These are phyloP conservation scores for Suillus hirtellus DNA, from an alignment of 768 basidiomycete species.

Conservation along the genomic window DNA sequence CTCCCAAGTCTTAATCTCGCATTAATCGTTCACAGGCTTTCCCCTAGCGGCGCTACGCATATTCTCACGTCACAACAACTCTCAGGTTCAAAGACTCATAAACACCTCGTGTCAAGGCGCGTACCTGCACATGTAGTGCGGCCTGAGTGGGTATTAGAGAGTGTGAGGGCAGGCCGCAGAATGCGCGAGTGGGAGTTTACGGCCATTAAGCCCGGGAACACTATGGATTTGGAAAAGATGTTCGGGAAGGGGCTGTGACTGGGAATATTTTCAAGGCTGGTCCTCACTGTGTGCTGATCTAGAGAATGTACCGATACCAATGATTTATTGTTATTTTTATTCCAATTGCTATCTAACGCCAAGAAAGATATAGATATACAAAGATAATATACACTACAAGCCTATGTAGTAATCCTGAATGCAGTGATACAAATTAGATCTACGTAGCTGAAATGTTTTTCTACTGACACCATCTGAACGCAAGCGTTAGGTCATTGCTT, in stretches of 20 bases:
- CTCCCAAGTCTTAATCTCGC: neutral
- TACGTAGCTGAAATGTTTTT: neutral
- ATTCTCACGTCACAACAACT: slow-evolving; percentile 74
- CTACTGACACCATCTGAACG: neutral
- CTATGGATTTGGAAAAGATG: slow-evolving; percentile 42
- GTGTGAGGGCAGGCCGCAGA: slow-evolving; percentile 59
- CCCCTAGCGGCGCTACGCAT: slow-evolving; percentile 70
- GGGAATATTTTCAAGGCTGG: neutral
- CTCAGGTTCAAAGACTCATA: slow-evolving; percentile 72
- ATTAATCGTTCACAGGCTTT: slow-evolving; percentile 39
- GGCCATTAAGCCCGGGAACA: slow-evolving; percentile 42
- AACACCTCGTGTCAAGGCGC: slow-evolving; percentile 52
- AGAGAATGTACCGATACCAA: slow-evolving; percentile 1
- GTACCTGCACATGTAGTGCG: slow-evolving; percentile 61
- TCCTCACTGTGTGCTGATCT: slow-evolving; percentile 1
- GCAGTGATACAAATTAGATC: neutral
- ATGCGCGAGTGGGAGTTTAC: slow-evolving; percentile 61
- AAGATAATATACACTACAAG: neutral
- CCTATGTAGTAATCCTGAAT: neutral
- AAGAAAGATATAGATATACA: neutral
- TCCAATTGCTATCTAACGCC: neutral
- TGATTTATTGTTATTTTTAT: slow-evolving; percentile 3
- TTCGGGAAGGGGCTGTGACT: slow-evolving; percentile 11
- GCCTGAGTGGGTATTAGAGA: slow-evolving; percentile 76
- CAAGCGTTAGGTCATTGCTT: neutral